Evolutionary conservation across 2,329 filamentous ascomycete genomes (phyloP).

Genomic region (Basipetospora chlamydospora): DNA sequence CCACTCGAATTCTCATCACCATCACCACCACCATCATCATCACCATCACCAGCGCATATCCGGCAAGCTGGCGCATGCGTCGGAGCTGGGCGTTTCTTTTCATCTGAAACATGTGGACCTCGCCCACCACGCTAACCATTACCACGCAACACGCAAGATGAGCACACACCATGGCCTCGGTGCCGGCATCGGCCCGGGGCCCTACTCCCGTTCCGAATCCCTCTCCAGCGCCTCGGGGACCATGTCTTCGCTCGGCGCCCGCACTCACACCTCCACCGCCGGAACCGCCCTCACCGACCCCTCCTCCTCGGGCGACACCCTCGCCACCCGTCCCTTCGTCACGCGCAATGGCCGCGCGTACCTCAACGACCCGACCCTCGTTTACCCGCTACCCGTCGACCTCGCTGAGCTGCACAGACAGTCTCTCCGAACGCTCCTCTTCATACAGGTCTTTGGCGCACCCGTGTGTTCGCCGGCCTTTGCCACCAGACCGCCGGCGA

Average conservation of each 20-base stretch:
- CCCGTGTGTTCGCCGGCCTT: slow-evolving; percentile 62
- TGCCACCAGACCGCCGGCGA: slow-evolving; percentile 51
- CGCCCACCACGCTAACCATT: no score
- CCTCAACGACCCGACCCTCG: slow-evolving; percentile 54
- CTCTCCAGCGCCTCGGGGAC: slow-evolving; percentile 30
- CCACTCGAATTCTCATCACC: neutral
- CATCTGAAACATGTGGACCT: neutral
- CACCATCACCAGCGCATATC: neutral
- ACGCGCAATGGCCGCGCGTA: slow-evolving; percentile 71
- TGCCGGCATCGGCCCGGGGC: no score
- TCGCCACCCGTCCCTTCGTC: slow-evolving; percentile 41
- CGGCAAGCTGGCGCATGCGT: neutral
- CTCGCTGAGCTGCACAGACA: slow-evolving; percentile 78
- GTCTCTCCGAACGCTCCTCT: slow-evolving; percentile 66
- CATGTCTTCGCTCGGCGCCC: slow-evolving; percentile 23
- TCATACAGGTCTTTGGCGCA: slow-evolving; percentile 67
- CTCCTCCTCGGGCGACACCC: slow-evolving; percentile 26
- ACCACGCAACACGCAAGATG: slow-evolving; percentile 21
- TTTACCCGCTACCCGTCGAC: slow-evolving; percentile 82
- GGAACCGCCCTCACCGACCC: slow-evolving; percentile 21
- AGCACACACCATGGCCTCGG: no score
- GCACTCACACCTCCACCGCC: slow-evolving; percentile 27
- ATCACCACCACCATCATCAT: neutral
- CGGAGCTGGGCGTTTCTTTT: no score
- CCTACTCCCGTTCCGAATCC: slow-evolving; percentile 27